Evolutionary conservation across 169 alveolate species (phyloP).

Genomic region (Perkinsus marinus): DNA sequence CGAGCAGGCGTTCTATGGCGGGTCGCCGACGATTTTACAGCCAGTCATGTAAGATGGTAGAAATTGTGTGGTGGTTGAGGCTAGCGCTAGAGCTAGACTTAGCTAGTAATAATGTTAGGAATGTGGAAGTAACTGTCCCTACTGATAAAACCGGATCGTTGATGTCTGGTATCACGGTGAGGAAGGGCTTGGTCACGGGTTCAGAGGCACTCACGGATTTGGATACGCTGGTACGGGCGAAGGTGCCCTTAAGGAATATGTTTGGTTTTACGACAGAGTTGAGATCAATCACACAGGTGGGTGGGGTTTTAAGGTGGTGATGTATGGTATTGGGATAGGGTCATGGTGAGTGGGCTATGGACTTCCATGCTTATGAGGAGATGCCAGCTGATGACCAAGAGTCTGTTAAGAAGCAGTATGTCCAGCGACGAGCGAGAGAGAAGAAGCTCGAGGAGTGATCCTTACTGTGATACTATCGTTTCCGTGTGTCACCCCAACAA

Average conservation of each 20-base stretch:
- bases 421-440: background rate
- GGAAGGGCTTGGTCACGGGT: slow-evolving; percentile 74
- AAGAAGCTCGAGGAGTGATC: background rate
- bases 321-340: slow-evolving; percentile 33
- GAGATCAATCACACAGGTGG: slow-evolving; percentile 63
- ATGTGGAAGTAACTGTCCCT: slow-evolving; percentile 75
- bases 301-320: background rate
- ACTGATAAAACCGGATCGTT: slow-evolving; percentile 56
- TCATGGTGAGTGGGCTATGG: slow-evolving; percentile 85
- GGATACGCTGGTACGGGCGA: slow-evolving; percentile 52
- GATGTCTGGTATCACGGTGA: slow-evolving; percentile 62
- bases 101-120: slow-evolving; percentile 80
- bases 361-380: slow-evolving; percentile 53
- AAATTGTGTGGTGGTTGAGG: slow-evolving; percentile 8
- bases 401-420: background rate
- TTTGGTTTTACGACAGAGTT: slow-evolving; percentile 84
- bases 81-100: background rate
- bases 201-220: background rate
- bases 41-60: background rate
- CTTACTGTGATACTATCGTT: background rate
- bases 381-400: slow-evolving; percentile 52
- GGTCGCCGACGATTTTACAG: background rate
- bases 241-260: slow-evolving; percentile 79
- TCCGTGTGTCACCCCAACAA: background rate
- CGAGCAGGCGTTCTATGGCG: slow-evolving; percentile 30